Base-by-base conservation (phyloP, 1,284 basidiomycete genomes). In the Ustilago xerochloae region DNA sequence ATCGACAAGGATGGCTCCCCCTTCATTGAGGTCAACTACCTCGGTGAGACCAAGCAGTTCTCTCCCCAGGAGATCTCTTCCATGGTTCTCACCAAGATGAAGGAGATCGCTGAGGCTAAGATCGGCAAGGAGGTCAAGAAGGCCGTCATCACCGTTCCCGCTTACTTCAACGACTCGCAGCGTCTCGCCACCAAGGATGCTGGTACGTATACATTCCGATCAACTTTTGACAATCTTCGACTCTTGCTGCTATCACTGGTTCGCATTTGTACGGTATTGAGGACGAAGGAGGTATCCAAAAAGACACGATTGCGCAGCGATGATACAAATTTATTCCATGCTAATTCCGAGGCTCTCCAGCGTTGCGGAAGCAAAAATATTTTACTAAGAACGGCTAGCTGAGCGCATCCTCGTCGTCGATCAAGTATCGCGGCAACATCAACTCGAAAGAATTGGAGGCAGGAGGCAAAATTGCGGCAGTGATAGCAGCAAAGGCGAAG, bases 41-140 rank as follows among this genome's bases (percentile, higher is more conserved):
- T 88, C 75, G 86, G 85, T 73, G 88, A 89, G 86, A 86, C 84
- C 77, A 89, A 89, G 87, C 85, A 86, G 67, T 90, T 89, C 86
- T 87, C 87, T 58, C 88, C 88, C 63, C 87, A 88, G 85, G 88
- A 89, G 85, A 96, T 99, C 86, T 98, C 96, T 18, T 91, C 96
- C 77, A 98, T 99, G 96, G 95, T 99, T 80, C 90, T 99, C 81
- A 89, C 89, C 82, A 99, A 98, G 89, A 97, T 99, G 93, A 98
- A 96, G 90, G 96, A 89, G 85, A 88, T 88, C 81, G 88, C 89
- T 57, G 89, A 89, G 86, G 87, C 88, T 81, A 88, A 90, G 86
- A 86, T 89, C 71, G 88, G 88, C 81, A 88, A 88, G 86, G 86
- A 86, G 64, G 89, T 89, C 85, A 88, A 87, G 86, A 89, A 89